Conservation (phyloP, 495 filamentous ascomycete species). For the Lasiosphaeriaceae sp. region DNA sequence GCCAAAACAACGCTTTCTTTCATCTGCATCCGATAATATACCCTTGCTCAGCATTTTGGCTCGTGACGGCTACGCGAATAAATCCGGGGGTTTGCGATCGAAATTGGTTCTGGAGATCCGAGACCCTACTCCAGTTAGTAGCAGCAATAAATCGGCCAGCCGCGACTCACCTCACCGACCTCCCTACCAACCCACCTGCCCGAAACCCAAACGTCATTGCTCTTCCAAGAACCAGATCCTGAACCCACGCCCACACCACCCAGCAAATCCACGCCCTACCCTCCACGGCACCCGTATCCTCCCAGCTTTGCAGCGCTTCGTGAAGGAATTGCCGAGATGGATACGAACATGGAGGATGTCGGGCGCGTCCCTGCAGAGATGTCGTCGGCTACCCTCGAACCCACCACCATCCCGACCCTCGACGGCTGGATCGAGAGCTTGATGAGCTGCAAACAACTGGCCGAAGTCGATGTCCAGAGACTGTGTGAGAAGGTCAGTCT, state of each 20-base stretch:
- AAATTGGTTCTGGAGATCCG: background rate
- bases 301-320: background rate
- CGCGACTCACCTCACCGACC: background rate
- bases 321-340: constrained; percentile 55
- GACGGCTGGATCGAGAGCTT: constrained; percentile 98
- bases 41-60: background rate
- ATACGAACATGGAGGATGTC: constrained; percentile 98
- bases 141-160: background rate
- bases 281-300: background rate
- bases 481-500: constrained; percentile 90
- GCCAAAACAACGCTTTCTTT: background rate
- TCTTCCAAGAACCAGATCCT: constrained; percentile 2
- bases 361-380: constrained; percentile 81
- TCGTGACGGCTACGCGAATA: background rate
- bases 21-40: background rate
- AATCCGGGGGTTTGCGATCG: background rate
- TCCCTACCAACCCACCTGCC: constrained; percentile 2
- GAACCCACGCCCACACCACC: constrained; percentile 13
- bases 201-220: constrained; percentile 22
- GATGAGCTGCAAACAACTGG: constrained; percentile 98
- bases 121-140: too few species aligned
- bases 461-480: constrained; percentile 89
- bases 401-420: constrained; percentile 83
- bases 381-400: constrained; percentile 69
- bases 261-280: constrained; percentile 1